Conservation (phyloP, 495 filamentous ascomycete genomes). For the Gamarada debralockiae region DNA sequence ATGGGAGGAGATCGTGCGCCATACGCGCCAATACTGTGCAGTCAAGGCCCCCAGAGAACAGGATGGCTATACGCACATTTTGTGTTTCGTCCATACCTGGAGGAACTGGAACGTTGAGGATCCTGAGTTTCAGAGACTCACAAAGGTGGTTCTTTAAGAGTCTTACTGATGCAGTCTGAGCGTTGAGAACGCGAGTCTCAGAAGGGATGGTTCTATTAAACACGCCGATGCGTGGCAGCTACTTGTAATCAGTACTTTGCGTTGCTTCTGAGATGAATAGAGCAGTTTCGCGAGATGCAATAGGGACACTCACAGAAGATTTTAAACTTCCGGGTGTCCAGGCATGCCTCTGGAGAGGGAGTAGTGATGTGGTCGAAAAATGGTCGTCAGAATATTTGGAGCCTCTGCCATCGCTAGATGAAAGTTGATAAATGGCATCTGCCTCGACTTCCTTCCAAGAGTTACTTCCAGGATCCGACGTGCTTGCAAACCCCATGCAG, state of each 20-base stretch:
- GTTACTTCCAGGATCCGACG: constrained; percentile 53
- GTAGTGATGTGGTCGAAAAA: not conserved
- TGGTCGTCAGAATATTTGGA: not conserved
- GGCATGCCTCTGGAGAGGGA: constrained; percentile 1
- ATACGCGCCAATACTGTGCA: constrained; percentile 85
- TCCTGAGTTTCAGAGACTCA: constrained; percentile 60
- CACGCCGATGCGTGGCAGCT: constrained; percentile 9
- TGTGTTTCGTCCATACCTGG: constrained; percentile 31
- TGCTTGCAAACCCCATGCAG: constrained; percentile 67
- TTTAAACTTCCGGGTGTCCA: not conserved
- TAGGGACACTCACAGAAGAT: not conserved
- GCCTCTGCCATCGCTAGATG: constrained; percentile 37
- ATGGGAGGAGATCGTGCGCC: constrained; percentile 72
- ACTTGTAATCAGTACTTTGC: not conserved
- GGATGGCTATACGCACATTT: constrained; percentile 62
- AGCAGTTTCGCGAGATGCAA: not conserved
- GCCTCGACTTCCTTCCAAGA: constrained; percentile 79
- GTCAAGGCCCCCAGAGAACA: constrained; percentile 94
- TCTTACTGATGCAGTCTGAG: constrained; percentile 48
- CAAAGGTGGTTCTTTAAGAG: constrained; percentile 54
- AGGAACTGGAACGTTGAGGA: constrained; percentile 63
- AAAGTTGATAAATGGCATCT: constrained; percentile 66
- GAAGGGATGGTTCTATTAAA: constrained; percentile 23
- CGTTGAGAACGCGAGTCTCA: constrained; percentile 31
- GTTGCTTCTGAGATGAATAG: not conserved